These are phyloP conservation scores for Quillaja saponaria DNA, from an alignment of 306 rosid species.

Conservation along the genomic window DNA sequence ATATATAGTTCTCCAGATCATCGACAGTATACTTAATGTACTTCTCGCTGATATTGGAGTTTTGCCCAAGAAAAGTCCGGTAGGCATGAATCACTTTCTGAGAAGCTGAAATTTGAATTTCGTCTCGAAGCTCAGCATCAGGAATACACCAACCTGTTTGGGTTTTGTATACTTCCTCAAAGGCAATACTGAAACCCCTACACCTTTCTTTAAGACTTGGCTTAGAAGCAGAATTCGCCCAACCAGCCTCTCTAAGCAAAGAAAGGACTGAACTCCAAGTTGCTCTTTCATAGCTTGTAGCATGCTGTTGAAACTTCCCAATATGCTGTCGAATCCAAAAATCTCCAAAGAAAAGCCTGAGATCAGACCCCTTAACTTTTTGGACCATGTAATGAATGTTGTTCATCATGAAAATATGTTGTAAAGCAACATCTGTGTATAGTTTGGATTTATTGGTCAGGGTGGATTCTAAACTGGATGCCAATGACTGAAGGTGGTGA, in stretches of 20 bases:
- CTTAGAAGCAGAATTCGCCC: slow-evolving; percentile 17
- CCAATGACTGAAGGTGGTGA: slow-evolving; percentile 36
- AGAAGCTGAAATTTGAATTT: slow-evolving; percentile 54
- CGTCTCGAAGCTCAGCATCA: slow-evolving; percentile 53
- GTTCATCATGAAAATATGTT: slow-evolving; percentile 62
- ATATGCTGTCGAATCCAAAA: slow-evolving; percentile 53
- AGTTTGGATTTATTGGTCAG: slow-evolving; percentile 46
- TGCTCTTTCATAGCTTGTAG: slow-evolving; percentile 45
- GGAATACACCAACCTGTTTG: slow-evolving; percentile 68
- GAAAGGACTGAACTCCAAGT: slow-evolving; percentile 51
- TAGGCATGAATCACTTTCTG: slow-evolving; percentile 61
- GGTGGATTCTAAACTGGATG: slow-evolving; percentile 49
- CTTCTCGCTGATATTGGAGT: slow-evolving; percentile 46
- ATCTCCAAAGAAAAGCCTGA: slow-evolving; percentile 43
- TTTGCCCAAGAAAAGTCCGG: slow-evolving; percentile 37
- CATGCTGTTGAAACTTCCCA: slow-evolving; percentile 36
- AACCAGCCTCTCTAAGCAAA: slow-evolving; percentile 27
- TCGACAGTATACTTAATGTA: slow-evolving; percentile 50
- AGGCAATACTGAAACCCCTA: slow-evolving; percentile 45
- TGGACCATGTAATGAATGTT: slow-evolving; percentile 65
- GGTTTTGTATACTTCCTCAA: slow-evolving; percentile 58
- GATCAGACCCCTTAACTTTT: slow-evolving; percentile 51
- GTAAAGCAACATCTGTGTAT: slow-evolving; percentile 55
- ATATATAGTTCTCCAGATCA: slow-evolving; percentile 47
- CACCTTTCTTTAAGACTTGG: slow-evolving; percentile 36